Base-by-base conservation (phyloP, 2,329 filamentous ascomycete species). In the Macrophomina phaseolina region DNA sequence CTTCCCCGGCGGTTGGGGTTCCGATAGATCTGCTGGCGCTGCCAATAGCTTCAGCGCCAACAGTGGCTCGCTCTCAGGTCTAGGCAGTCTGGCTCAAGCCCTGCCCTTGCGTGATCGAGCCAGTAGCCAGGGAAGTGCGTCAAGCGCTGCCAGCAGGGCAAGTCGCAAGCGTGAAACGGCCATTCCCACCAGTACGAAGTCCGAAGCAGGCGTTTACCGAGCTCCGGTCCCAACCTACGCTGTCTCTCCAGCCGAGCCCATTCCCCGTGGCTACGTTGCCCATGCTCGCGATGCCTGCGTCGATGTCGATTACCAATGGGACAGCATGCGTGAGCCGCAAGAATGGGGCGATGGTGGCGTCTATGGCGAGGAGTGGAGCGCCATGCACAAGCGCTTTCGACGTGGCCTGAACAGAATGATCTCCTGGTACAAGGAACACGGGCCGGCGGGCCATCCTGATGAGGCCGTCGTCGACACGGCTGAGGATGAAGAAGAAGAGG, bases 301-400 rank as follows among this genome's bases (percentile, higher is more conserved):
- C 5, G 86, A 91, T 61, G 85, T 97, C n/a, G 95, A 99, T 78
- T 96, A 92, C 73, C 91, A 94, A 72, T 99, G 95, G 94, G 94
- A 99, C 75, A 97, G 94, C 68, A 94, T 94, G 85, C 86, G 91
- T 14, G 82, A 86, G 2, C 88, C 91, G 0, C 85, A 92, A 51
- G 84, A 89, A 69, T 98, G 95, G 91, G 94, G 94, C 6, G 89
- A 93, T 73, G 94, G 94, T 9, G 95, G 94, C 46, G 86, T 90
- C 51, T 91, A 92, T 72, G 93, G 92, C 0, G 95, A 99, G 78
- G 95, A 98, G 79, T 99, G 95, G 95, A 91, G 92, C 36, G 85
- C 89, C 3, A 98, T 99, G 95, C 95, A 99, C 79, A 90, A 90
- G 75, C 87, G 95, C 28, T 97, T 98, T 73, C 87, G 93, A 45